Evolutionary conservation across 2,329 filamentous ascomycete genomes (phyloP).

Genomic region (Exophiala phaeomuriformis): DNA sequence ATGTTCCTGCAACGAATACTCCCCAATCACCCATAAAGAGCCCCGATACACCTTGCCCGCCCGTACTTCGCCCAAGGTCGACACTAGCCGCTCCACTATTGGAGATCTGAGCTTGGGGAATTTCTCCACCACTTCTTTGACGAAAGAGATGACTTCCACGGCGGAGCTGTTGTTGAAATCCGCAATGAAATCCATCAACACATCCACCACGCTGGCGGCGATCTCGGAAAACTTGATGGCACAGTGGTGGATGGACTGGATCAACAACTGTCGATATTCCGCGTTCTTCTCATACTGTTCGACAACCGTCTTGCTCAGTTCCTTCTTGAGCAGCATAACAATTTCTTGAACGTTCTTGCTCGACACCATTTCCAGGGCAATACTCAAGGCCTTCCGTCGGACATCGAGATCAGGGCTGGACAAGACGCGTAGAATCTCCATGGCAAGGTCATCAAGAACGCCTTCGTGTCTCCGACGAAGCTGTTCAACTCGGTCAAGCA

Average conservation of each 20-base stretch:
- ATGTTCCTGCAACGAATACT: slow-evolving; percentile 88
- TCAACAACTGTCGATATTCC: slow-evolving; percentile 89
- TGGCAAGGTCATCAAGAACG: slow-evolving; percentile 84
- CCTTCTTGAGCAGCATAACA: slow-evolving; percentile 91
- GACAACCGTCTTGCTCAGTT: slow-evolving; percentile 93
- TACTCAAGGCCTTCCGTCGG: slow-evolving; percentile 77
- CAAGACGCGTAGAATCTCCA: slow-evolving; percentile 93
- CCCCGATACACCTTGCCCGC: slow-evolving; percentile 96
- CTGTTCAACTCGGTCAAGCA: slow-evolving; percentile 86
- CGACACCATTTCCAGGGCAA: slow-evolving; percentile 95
- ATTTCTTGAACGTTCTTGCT: slow-evolving; percentile 99
- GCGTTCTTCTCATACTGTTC: slow-evolving; percentile 98
- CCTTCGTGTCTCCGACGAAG: slow-evolving; percentile 82
- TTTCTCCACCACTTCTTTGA: slow-evolving; percentile 98
- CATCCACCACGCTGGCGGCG: slow-evolving; percentile 87
- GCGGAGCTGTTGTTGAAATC: slow-evolving; percentile 97
- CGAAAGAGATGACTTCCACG: slow-evolving; percentile 95
- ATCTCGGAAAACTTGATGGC: slow-evolving; percentile 99
- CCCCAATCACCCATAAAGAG: slow-evolving; percentile 94
- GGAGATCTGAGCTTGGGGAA: slow-evolving; percentile 83
- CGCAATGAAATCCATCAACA: slow-evolving; percentile 97
- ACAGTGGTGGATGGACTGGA: slow-evolving; percentile 95
- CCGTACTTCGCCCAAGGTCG: slow-evolving; percentile 84
- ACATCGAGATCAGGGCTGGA: slow-evolving; percentile 96
- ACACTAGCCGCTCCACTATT: slow-evolving; percentile 81